Base-by-base conservation (phyloP, 2,329 filamentous ascomycete species). In the Claviceps maximensis region DNA sequence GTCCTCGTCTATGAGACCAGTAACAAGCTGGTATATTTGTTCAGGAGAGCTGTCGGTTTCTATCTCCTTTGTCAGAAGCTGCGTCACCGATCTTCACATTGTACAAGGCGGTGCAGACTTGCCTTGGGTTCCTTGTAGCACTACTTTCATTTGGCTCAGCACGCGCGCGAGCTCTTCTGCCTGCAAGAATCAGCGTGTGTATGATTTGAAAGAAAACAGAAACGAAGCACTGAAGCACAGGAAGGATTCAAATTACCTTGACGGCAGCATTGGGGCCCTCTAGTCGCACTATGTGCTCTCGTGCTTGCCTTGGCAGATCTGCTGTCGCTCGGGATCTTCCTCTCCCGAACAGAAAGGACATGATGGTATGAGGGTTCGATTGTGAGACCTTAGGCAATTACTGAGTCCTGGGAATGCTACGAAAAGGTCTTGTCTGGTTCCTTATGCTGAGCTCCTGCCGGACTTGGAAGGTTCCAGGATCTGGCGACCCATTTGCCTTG, bases 81-180 rank as follows among this genome's bases (percentile, higher is more conserved):
- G 45, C 29, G 15, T 25, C 19, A 31, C 17, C 13, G 42, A 19
- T 19, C 19, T 38, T 23, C 17, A 17, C 25, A 17, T 44, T 27
- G 4, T 51, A 21, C 3, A 38, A 36, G 23, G 19, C 23, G 13
- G 23, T 47, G 10, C n/a, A 25, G 23, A 63, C 70, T 55, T 76
- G 94, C 89, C 89, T 70, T 88, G 87, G 56, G 89, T 95, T 59
- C 91, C 93, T 74, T 97, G 91, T 15, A 98, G 80, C 55, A 93
- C 82, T 58, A 89, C 74, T 69, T 97, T 97, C 84, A 97, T 95
- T 68, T 95, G 87, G 51, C 79, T 78, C 58, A 98, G 78, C 60
- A 90, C 84, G 65, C 89, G 88, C 49, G 88, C 85, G 57, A 95
- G 77, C 64, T 96, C 90, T 65, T 97, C 91, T 57, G 84, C 79